phyloP scores from a whole-genome alignment of 441 rosid genomes.

The Bocquillonia castaneifolia region DNA sequence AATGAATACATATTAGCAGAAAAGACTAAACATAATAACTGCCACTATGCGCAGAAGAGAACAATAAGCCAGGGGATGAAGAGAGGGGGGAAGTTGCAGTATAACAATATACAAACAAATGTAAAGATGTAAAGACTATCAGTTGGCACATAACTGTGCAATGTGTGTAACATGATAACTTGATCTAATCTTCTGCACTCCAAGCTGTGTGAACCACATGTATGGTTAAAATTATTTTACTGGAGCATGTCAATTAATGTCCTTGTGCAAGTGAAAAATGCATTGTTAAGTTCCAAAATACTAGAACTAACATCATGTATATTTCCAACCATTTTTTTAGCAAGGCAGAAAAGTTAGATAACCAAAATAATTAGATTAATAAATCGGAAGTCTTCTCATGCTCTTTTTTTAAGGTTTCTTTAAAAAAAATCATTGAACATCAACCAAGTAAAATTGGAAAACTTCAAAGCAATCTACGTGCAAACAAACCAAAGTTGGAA shows the following conservation, averaged over 20 bases:
- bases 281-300: neutral
- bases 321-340: neutral
- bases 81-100: neutral
- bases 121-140: neutral
- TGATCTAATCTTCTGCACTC: neutral
- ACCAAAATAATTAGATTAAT: neutral
- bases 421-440: neutral
- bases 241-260: neutral
- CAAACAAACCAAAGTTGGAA: neutral
- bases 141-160: neutral
- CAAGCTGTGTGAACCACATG: neutral
- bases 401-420: neutral
- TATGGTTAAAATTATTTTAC: neutral
- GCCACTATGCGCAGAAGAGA: conserved; percentile 11
- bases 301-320: neutral
- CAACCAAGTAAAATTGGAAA: neutral
- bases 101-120: neutral
- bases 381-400: conserved; percentile 1
- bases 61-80: neutral
- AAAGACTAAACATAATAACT: conserved; percentile 13
- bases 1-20: conserved; percentile 30
- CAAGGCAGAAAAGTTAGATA: neutral
- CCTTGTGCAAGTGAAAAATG: neutral
- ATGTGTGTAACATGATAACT: neutral
- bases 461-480: neutral